Evolutionary conservation across 179 eudicot genomes (phyloP).

Genomic region (Carnegiea gigantea): DNA sequence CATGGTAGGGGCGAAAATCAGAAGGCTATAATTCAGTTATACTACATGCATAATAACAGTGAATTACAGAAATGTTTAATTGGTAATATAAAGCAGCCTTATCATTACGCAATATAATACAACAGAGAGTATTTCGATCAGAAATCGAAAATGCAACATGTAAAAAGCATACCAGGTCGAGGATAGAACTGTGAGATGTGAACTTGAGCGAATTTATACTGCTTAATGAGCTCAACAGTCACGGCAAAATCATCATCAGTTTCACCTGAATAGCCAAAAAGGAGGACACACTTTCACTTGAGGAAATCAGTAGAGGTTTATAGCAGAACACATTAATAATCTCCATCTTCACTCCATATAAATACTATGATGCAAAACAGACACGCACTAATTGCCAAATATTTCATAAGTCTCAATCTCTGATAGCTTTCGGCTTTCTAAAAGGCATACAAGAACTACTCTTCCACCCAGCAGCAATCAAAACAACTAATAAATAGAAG

Average conservation of each 20-base stretch:
- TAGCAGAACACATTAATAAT: neutral
- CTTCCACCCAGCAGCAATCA: neutral
- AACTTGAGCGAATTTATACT: conserved; percentile 90
- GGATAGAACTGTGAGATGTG: conserved; percentile 99
- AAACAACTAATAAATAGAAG: neutral
- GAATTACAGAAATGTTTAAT: neutral
- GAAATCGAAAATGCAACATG: neutral
- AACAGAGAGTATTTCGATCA: neutral
- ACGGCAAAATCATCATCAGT: conserved; percentile 87
- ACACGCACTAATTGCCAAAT: neutral
- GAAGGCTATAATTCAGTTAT: conserved; percentile 3
- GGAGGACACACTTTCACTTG: neutral
- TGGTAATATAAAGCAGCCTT: neutral
- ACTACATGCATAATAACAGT: neutral
- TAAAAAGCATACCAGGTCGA: conserved; percentile 69
- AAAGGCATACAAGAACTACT: neutral
- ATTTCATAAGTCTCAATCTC: neutral
- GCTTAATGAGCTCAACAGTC: conserved; percentile 74
- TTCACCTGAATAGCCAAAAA: conserved; percentile 59
- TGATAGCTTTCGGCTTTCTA: neutral
- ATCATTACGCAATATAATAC: neutral
- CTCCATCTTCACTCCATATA: neutral
- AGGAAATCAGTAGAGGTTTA: neutral
- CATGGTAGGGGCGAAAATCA: neutral
- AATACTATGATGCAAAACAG: neutral